phyloP scores from a whole-genome alignment of 768 basidiomycete genomes.

The Thelephora ganbajun region DNA sequence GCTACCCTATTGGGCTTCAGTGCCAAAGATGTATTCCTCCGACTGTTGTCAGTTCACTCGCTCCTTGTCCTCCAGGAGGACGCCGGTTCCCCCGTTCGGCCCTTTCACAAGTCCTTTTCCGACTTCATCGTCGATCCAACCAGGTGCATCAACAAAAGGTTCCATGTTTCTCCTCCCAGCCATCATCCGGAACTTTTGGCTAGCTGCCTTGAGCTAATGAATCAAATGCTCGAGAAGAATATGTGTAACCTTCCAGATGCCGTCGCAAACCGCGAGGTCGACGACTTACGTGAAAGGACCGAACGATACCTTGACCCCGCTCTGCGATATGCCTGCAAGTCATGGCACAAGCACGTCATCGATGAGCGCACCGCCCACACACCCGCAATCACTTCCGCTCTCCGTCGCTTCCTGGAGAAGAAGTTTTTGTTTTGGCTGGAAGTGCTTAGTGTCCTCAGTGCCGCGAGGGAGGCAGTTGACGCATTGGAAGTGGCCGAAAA shows the following conservation, averaged over 20 bases:
- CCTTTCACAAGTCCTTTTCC: conserved; percentile 11
- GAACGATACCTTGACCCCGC: conserved; percentile 4
- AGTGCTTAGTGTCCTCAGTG: conserved; percentile 3
- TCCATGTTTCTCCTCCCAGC: conserved; percentile 1
- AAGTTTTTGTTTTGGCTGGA: conserved; percentile 14
- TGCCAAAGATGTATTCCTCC: not conserved
- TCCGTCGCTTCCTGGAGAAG: conserved; percentile 7
- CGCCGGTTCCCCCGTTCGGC: conserved; percentile 4
- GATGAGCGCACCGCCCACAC: not conserved
- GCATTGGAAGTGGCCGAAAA: not conserved
- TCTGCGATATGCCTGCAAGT: conserved; percentile 12
- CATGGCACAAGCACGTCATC: conserved; percentile 12
- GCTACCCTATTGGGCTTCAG: not conserved
- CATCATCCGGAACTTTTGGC: conserved; percentile 1
- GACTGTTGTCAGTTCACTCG: conserved; percentile 8
- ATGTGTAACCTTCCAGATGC: conserved; percentile 2
- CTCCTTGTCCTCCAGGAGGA: conserved; percentile 7
- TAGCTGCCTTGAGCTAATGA: not conserved
- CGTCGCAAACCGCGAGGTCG: conserved; percentile 1
- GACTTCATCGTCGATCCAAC: conserved; percentile 8
- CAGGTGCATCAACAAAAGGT: conserved; percentile 7
- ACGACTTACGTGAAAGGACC: not conserved
- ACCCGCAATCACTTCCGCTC: not conserved
- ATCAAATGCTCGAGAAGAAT: not conserved
- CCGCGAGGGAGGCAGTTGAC: conserved; percentile 1